Base-by-base conservation (phyloP, 2,329 filamentous ascomycete genomes). In the Aspergillus flavus region DNA sequence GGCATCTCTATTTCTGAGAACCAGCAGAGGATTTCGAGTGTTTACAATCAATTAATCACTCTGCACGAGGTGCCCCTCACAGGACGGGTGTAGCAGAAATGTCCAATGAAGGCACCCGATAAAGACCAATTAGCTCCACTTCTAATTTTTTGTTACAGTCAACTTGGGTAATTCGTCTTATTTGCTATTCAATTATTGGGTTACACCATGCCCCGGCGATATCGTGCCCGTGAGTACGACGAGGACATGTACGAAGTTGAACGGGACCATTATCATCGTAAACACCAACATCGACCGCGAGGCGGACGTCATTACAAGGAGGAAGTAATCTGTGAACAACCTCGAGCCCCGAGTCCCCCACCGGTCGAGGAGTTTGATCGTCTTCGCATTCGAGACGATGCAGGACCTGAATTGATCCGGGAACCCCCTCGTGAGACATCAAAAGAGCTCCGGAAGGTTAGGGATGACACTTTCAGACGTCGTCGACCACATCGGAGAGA, bases 331-430 rank as follows among this genome's bases (percentile, higher is more conserved):
- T 61, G 76, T 39, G 66, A 66, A 46, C 52, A 55, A 39, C 72
- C 69, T 41, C 73, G 72, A 32, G 66, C 67, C 43, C 70, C 72
- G 72, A 82, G 66, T 74, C 84, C 69, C 2, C 66, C 64, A 69
- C 79, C 66, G 60, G 83, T 74, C 75, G 86, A 71, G 70, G 74
- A 75, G 34, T 71, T 76, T n/a, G 76, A 78, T 43, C 74, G 76
- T 19, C 69, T 78, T 58, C 79, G 80, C 23, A 71, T 80, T 12
- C 77, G 79, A 45, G 79, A 80, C 19, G 70, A 69, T 7, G 66
- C 71, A 11, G 69, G 68, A 11, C 74, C 76, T 23, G 77, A 79
- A 28, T 75, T 79, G 53, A 62, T 78, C 2, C 62, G 57, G 58
- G 73, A 72, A 36, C 59, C 54, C n/a, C 62, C 62, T 41, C 52